Base-by-base conservation (phyloP, 2,329 filamentous ascomycete species). In the Byssoonygena ceratinophila region DNA sequence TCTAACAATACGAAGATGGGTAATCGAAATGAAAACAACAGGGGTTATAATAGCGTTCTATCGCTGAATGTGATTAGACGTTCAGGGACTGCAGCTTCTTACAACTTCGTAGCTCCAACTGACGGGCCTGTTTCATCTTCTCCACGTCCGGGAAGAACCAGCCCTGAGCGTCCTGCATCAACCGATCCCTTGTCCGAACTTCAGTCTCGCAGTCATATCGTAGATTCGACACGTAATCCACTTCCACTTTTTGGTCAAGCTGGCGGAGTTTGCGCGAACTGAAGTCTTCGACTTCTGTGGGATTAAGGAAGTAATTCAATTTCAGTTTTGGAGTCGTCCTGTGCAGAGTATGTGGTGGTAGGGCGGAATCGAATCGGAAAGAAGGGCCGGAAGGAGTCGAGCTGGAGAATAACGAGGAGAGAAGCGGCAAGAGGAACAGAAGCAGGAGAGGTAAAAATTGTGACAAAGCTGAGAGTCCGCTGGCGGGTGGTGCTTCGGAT, bases 401-500 rank as follows among this genome's bases (percentile, higher is more conserved):
- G 51, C 78, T 74, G 45, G 80, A 74, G 66, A 95, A 88, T 23
- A 95, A 70, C 1, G 85, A 91, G 18, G 87, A 87, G 52, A 97
- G 74, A 23, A 94, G 76, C 0, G 89, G 87, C 57, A 91, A 80
- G 52, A 97, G 73, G 66, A 98, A 94, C 61, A 98, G 82, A 58
- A 98, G 75, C 51, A 98, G 76, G 47, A 98, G 82, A 14, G 92
- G 91, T 4, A 98, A 77, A 14, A 98, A 77, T 54, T 88, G 85
- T 71, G 59, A 94, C 66, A 59, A 80, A 77, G 65, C 82, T 64
- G 70, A 68, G 54, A 70, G 67, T 46, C 74, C 77, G 46, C 77
- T 74, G 43, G 74, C 73, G 56, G 74, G 69, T 57, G 74, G 71
- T 27, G 51, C 22, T 60, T 70, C 76, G 58, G 74, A 76, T 60